These are phyloP conservation scores for Corynascus novoguineensis DNA, from an alignment of 495 filamentous ascomycete species.

Conservation along the genomic window DNA sequence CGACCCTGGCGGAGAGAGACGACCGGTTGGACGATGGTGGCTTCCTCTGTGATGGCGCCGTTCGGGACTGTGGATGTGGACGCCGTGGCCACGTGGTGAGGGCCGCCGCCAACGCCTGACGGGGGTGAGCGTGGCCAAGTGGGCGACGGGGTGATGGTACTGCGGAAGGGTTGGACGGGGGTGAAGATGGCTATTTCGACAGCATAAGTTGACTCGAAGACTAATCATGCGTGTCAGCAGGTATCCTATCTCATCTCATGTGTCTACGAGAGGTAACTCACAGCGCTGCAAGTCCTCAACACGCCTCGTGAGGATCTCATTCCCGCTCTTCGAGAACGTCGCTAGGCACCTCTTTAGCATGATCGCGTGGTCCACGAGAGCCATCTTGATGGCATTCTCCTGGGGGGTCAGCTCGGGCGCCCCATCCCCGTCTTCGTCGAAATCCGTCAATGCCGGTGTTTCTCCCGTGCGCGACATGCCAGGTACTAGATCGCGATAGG, in stretches of 20 bases:
- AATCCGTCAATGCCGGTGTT: conserved; percentile 42
- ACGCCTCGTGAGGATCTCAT: conserved; percentile 38
- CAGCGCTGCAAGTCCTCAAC: conserved; percentile 46
- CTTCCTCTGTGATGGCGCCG: conserved; percentile 35
- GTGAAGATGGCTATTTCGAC: conserved; percentile 56
- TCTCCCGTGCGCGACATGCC: conserved; percentile 33
- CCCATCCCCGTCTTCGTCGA: conserved; percentile 46
- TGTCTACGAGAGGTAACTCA: conserved; percentile 30
- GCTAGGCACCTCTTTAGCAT: conserved; percentile 77
- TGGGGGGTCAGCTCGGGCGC: conserved; percentile 55
- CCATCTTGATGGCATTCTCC: conserved; percentile 77
- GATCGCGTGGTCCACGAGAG: conserved; percentile 82
- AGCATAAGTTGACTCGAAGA: conserved; percentile 57
- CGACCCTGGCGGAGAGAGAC: conserved; percentile 38
- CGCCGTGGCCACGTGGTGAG: conserved; percentile 18
- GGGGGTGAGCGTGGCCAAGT: conserved; percentile 40
- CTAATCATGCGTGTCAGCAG: conserved; percentile 31
- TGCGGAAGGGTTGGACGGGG: conserved; percentile 31
- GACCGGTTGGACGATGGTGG: conserved; percentile 33
- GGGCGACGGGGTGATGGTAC: conserved; percentile 34
- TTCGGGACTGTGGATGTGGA: conserved; percentile 24
- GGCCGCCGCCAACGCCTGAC: conserved; percentile 6
- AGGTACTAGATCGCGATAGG: conserved; percentile 69
- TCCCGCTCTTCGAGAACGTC: conserved; percentile 58
- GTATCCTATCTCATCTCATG: conserved; percentile 3